These are phyloP conservation scores for Aspergillus piperis DNA, from an alignment of 2,329 filamentous ascomycete genomes.

Conservation along the genomic window DNA sequence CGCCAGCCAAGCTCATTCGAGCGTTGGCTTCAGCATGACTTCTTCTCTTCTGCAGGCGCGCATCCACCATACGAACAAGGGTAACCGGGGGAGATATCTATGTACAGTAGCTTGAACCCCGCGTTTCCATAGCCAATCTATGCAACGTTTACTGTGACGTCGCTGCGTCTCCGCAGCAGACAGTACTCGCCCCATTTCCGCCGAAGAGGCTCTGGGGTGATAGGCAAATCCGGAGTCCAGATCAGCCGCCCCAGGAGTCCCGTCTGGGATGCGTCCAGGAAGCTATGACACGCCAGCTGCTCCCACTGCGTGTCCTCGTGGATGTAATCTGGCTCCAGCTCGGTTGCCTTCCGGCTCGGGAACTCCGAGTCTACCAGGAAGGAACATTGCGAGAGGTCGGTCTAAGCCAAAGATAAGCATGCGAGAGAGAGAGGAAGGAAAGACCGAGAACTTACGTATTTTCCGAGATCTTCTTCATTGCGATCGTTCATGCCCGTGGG, in stretches of 20 bases:
- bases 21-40: not conserved
- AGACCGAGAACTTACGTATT: constrained; percentile 65
- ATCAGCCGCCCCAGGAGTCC: constrained; percentile 72
- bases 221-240: constrained; percentile 73
- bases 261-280: constrained; percentile 78
- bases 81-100: constrained; percentile 9
- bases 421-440: not conserved
- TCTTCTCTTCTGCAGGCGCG: constrained; percentile 7
- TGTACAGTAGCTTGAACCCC: not conserved
- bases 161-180: constrained; percentile 63
- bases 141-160: too few species aligned
- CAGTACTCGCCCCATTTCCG: constrained; percentile 90
- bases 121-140: constrained; percentile 1
- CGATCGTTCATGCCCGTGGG: constrained; percentile 87
- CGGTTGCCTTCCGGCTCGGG: constrained; percentile 59
- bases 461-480: constrained; percentile 81
- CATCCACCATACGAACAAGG: constrained; percentile 20
- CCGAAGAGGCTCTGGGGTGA: constrained; percentile 69
- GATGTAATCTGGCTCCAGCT: constrained; percentile 78
- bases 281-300: constrained; percentile 69
- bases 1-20: not conserved
- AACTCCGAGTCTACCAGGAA: constrained; percentile 90
- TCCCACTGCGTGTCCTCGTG: constrained; percentile 77
- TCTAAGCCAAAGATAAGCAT: constrained; percentile 41
- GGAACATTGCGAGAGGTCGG: constrained; percentile 70